These are phyloP conservation scores for Boletus mariae DNA, from an alignment of 1,284 basidiomycete genomes.

Conservation along the genomic window DNA sequence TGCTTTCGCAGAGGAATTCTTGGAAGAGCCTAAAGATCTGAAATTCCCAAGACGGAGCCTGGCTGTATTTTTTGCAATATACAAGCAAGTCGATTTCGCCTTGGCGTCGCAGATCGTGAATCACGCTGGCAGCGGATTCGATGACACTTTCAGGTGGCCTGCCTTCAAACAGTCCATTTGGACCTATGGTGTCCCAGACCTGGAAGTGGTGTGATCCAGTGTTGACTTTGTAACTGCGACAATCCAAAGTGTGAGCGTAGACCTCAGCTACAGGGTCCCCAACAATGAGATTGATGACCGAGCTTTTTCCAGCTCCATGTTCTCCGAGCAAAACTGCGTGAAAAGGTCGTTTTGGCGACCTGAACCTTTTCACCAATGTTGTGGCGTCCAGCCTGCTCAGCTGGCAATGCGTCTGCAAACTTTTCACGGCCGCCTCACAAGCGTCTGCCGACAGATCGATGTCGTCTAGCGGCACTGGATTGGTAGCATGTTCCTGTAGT, in stretches of 20 bases:
- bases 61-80: conserved; percentile 32
- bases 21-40: conserved; percentile 35
- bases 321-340: conserved; percentile 27
- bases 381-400: conserved; percentile 12
- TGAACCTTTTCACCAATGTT: conserved; percentile 15
- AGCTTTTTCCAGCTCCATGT: conserved; percentile 29
- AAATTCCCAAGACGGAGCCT: conserved; percentile 26
- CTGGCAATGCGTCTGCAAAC: conserved; percentile 10
- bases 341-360: conserved; percentile 11
- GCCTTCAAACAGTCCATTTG: conserved; percentile 15
- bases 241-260: conserved; percentile 22
- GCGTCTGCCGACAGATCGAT: conserved; percentile 14
- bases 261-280: conserved; percentile 12
- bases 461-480: conserved; percentile 6
- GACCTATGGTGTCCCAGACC: conserved; percentile 37
- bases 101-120: conserved; percentile 27
- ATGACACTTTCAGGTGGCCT: conserved; percentile 27
- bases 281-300: conserved; percentile 26
- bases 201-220: conserved; percentile 20
- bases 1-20: conserved; percentile 32
- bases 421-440: background rate
- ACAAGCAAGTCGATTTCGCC: conserved; percentile 38
- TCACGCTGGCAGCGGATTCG: conserved; percentile 32
- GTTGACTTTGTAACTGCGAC: conserved; percentile 15
- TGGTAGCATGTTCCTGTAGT: conserved; percentile 7